phyloP scores from a whole-genome alignment of 306 rosid genomes.

The Sesbania bispinosa region DNA sequence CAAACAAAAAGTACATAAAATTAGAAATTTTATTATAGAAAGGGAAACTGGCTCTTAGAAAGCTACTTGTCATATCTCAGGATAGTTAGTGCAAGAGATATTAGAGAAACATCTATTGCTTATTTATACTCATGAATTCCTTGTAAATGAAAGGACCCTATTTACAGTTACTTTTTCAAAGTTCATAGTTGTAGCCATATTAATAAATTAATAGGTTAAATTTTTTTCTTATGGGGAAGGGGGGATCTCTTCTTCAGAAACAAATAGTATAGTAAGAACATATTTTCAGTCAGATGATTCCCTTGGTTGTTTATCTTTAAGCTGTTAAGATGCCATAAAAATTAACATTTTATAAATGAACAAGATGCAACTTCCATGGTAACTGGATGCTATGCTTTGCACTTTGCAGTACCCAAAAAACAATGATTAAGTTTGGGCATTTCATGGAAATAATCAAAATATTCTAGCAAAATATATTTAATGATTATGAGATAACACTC shows the following conservation, averaged over 20 bases:
- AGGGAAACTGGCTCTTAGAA: neutral
- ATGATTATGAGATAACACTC: slow-evolving; percentile 28
- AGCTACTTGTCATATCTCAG: slow-evolving; percentile 1
- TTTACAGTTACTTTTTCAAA: neutral
- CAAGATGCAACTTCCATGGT: neutral
- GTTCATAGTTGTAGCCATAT: neutral
- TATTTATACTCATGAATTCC: neutral
- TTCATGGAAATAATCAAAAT: slow-evolving; percentile 26
- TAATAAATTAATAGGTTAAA: neutral
- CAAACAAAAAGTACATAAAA: neutral
- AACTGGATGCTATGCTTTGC: slow-evolving; percentile 10
- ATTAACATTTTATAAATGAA: neutral
- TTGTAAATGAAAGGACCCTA: neutral
- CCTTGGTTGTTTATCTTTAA: neutral
- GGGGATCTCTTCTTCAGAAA: neutral
- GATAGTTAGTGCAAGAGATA: slow-evolving; percentile 3
- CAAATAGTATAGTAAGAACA: neutral
- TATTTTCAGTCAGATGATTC: slow-evolving; percentile 5
- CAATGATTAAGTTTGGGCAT: neutral
- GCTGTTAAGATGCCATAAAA: neutral
- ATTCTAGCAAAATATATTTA: slow-evolving; percentile 5
- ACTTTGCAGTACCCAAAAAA: neutral
- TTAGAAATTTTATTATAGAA: neutral
- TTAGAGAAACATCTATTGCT: neutral
- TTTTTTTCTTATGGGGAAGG: neutral